phyloP scores from a whole-genome alignment of 495 filamentous ascomycete species.

The Amniculicola lignicola region DNA sequence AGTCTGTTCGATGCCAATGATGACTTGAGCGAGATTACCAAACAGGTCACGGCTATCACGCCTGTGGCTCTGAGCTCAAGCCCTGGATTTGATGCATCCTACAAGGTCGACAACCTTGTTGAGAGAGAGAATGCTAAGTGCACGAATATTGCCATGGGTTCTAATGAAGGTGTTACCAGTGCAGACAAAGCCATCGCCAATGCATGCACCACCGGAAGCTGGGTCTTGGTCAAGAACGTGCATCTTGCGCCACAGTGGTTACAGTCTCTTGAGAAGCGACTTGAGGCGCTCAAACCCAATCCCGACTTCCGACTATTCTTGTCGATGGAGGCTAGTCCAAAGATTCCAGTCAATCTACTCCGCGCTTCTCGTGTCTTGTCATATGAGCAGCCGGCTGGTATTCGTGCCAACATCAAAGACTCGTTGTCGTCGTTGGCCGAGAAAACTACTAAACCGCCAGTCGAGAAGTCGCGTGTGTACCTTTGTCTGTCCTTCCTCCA shows the following conservation, averaged over 20 bases:
- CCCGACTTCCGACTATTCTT: constrained; percentile 92
- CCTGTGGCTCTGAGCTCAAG: constrained; percentile 90
- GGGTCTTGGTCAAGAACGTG: constrained; percentile 99
- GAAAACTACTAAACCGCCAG: constrained; percentile 75
- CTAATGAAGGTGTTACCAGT: constrained; percentile 83
- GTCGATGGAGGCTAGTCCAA: constrained; percentile 95
- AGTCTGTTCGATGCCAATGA: constrained; percentile 74
- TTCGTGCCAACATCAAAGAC: constrained; percentile 98
- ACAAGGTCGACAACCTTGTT: constrained; percentile 95
- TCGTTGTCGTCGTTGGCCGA: constrained; percentile 78
- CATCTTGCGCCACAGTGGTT: constrained; percentile 95
- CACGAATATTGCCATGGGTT: constrained; percentile 98
- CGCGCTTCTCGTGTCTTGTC: constrained; percentile 91
- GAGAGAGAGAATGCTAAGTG: constrained; percentile 76
- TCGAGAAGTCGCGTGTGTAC: constrained; percentile 88
- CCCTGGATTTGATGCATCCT: constrained; percentile 96
- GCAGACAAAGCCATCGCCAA: constrained; percentile 95
- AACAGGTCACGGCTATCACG: constrained; percentile 75
- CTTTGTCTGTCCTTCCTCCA: constrained; percentile 91
- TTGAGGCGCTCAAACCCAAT: constrained; percentile 92
- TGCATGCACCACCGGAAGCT: constrained; percentile 86
- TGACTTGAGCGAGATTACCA: constrained; percentile 80
- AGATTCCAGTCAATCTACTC: constrained; percentile 94
- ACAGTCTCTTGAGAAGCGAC: constrained; percentile 92
- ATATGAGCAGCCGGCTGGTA: constrained; percentile 96